These are phyloP conservation scores for Glutinoglossum americanum DNA, from an alignment of 495 filamentous ascomycete genomes.

Conservation along the genomic window DNA sequence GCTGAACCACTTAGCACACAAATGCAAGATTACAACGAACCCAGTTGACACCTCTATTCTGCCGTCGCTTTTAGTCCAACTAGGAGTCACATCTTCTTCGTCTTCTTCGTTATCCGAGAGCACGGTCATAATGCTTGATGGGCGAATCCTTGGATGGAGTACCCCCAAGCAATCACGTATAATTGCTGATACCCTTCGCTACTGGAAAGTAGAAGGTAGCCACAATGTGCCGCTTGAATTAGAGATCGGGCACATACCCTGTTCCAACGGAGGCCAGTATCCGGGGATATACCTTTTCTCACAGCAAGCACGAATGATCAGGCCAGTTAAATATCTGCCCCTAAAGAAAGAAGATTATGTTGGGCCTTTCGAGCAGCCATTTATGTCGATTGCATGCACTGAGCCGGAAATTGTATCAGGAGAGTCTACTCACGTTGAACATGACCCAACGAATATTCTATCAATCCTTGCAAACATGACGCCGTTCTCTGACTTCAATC, in stretches of 20 bases:
- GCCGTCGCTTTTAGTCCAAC: slow-evolving; percentile 44
- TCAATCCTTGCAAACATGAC: slow-evolving; percentile 98
- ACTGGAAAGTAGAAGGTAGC: slow-evolving; percentile 89
- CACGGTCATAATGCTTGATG: slow-evolving; percentile 75
- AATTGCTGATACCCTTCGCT: slow-evolving; percentile 64
- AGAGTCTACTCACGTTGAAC: slow-evolving; percentile 82
- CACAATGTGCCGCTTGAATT: slow-evolving; percentile 65
- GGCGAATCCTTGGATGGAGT: slow-evolving; percentile 75
- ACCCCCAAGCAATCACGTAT: slow-evolving; percentile 55
- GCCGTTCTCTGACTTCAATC: slow-evolving; percentile 96
- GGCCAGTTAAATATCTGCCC: slow-evolving; percentile 80
- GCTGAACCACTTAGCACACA: slow-evolving; percentile 87
- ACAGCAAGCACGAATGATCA: slow-evolving; percentile 60
- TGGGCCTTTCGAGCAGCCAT: slow-evolving; percentile 87
- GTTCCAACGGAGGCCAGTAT: slow-evolving; percentile 73
- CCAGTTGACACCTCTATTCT: slow-evolving; percentile 48
- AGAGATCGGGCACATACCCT: slow-evolving; percentile 81
- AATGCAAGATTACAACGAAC: slow-evolving; percentile 69
- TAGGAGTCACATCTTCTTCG: slow-evolving; percentile 52
- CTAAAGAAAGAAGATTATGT: slow-evolving; percentile 68
- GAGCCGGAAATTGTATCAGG: slow-evolving; percentile 66
- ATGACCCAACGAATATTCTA: slow-evolving; percentile 86
- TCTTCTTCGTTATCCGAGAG: slow-evolving; percentile 58
- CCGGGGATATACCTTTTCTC: slow-evolving; percentile 91
- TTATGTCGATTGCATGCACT: slow-evolving; percentile 89